Percentiles rank a stretch among this genome's conserved stretches.
Conservation (phyloP, 2,329 filamentous ascomycete species). For the Graphium sp. region DNA sequence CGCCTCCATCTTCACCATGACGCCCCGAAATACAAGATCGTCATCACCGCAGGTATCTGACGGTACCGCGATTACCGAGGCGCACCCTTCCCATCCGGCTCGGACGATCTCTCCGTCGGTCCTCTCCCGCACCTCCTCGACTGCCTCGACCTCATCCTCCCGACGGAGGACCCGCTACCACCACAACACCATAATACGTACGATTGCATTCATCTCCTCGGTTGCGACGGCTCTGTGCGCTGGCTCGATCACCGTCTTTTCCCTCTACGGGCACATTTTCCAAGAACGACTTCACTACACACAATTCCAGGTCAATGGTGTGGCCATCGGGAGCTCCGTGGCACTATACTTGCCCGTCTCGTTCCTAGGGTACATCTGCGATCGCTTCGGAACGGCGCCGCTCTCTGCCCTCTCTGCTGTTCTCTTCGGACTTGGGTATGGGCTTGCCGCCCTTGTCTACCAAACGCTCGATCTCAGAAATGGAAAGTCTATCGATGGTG, state of each 20-base stretch:
- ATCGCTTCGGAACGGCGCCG: conserved; percentile 66
- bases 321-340: conserved; percentile 74
- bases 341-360: conserved; percentile 88
- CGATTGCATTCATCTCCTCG: conserved; percentile 34
- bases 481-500: not conserved
- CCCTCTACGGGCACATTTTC: conserved; percentile 82
- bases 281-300: conserved; percentile 74
- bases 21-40: too few species aligned
- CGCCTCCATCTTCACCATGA: too few species aligned
- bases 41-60: not conserved
- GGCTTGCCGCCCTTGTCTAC: conserved; percentile 69
- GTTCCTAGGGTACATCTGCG: conserved; percentile 77
- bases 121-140: conserved; percentile 6
- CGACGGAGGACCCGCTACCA: conserved; percentile 7
- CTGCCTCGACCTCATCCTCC: conserved; percentile 4
- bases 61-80: conserved; percentile 4
- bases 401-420: conserved; percentile 56
- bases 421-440: conserved; percentile 68
- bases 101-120: conserved; percentile 9
- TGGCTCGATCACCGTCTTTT: conserved; percentile 85
- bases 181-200: conserved; percentile 18
- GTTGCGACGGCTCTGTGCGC: conserved; percentile 54
- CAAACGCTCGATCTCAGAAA: conserved; percentile 22
- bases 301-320: conserved; percentile 81
- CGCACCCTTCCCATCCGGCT: conserved; percentile 7